Evolutionary conservation across 352 stramenopile species (phyloP).

Genomic region (Phytophthora idaei): DNA sequence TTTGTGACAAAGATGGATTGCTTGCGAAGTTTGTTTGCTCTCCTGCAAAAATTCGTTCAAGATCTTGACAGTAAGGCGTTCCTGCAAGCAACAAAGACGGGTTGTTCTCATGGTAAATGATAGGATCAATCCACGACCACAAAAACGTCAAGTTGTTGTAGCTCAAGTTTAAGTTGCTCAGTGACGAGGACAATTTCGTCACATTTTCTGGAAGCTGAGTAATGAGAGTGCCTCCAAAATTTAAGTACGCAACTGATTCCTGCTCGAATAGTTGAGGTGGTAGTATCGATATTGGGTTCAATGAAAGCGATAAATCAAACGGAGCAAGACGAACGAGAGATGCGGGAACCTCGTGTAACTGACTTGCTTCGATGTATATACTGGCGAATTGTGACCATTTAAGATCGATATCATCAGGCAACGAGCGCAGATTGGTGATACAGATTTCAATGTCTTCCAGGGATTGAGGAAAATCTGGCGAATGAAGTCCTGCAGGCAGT

Average conservation of each 20-base stretch:
- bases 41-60: constrained; percentile 9
- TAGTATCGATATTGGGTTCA: constrained; percentile 21
- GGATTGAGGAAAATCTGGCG: constrained; percentile 33
- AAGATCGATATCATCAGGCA: constrained; percentile 41
- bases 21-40: constrained; percentile 12
- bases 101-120: neutral
- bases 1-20: neutral
- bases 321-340: constrained; percentile 20
- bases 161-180: constrained; percentile 16
- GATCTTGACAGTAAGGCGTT: constrained; percentile 20
- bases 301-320: constrained; percentile 19
- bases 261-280: constrained; percentile 22
- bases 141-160: constrained; percentile 23
- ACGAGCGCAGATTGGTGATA: constrained; percentile 33
- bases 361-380: constrained; percentile 27
- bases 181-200: constrained; percentile 6
- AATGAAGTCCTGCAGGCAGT: constrained; percentile 40
- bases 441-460: constrained; percentile 41
- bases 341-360: constrained; percentile 15
- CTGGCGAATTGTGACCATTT: constrained; percentile 30
- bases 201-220: constrained; percentile 19
- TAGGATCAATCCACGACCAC: constrained; percentile 23
- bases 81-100: constrained; percentile 7
- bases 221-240: constrained; percentile 21
- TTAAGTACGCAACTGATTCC: constrained; percentile 17